These are phyloP conservation scores for Hypoxylon sp. DNA, from an alignment of 2,329 filamentous ascomycete genomes.

Conservation along the genomic window DNA sequence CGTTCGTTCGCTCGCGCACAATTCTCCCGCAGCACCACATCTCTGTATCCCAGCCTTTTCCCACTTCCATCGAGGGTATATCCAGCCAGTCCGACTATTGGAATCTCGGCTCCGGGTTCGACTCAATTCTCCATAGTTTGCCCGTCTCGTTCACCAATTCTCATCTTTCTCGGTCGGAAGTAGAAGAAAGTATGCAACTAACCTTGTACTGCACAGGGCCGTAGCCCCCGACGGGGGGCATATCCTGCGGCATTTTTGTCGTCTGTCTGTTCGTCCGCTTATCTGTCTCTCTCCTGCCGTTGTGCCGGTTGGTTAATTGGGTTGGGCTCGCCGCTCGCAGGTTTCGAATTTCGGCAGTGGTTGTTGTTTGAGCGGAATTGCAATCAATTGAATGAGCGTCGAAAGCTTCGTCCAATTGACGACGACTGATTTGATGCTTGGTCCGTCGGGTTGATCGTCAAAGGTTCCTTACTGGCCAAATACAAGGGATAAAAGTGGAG, in stretches of 20 bases:
- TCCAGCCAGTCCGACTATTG: neutral
- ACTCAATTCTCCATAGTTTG: too few species aligned
- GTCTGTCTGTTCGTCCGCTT: neutral
- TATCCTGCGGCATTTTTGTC: conserved; percentile 92
- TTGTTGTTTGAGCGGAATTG: conserved; percentile 10
- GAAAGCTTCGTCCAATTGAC: conserved; percentile 22
- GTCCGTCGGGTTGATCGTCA: neutral
- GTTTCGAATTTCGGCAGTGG: neutral
- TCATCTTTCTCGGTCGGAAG: neutral
- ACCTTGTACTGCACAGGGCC: conserved; percentile 98
- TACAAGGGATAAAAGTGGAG: neutral
- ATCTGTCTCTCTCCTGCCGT: neutral
- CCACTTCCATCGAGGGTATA: neutral
- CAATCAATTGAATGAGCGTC: conserved; percentile 9
- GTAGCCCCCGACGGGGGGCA: conserved; percentile 96
- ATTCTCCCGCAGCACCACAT: neutral
- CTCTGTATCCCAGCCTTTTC: neutral
- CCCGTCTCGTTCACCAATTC: neutral
- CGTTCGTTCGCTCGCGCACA: neutral
- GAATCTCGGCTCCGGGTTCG: neutral
- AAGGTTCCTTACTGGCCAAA: neutral
- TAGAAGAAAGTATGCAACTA: conserved; percentile 54
- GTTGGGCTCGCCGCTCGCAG: neutral
- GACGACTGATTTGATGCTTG: conserved; percentile 11
- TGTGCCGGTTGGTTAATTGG: neutral